Percentiles rank a stretch among this genome's conserved stretches.
Evolutionary conservation across 1,139 yeast genomes (phyloP).

Genomic region (Protomyces arabidopsidicola): DNA sequence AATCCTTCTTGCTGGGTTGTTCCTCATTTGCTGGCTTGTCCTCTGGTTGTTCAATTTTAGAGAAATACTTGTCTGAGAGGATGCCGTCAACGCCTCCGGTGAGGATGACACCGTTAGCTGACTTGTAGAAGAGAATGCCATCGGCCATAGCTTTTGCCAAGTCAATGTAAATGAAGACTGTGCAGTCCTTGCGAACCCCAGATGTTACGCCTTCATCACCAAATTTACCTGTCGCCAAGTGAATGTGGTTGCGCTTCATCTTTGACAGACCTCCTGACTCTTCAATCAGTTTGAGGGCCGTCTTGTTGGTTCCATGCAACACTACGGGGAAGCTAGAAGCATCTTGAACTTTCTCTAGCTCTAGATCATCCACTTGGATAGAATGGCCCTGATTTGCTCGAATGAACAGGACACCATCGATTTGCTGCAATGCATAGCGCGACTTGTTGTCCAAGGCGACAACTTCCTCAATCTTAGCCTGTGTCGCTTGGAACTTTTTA

Average conservation of each 20-base stretch:
- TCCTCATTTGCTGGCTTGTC: background rate
- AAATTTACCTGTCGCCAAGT: constrained; percentile 55
- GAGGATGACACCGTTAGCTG: constrained; percentile 71
- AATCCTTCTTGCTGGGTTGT: background rate
- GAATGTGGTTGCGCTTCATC: constrained; percentile 81
- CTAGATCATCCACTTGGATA: constrained; percentile 48
- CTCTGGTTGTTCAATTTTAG: constrained; percentile 36
- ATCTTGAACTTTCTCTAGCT: constrained; percentile 37
- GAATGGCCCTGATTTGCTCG: constrained; percentile 96
- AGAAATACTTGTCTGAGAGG: constrained; percentile 49
- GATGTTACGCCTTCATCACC: constrained; percentile 49
- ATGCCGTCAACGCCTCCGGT: constrained; percentile 57
- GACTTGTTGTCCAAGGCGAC: constrained; percentile 66
- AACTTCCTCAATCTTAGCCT: constrained; percentile 55
- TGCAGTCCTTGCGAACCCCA: constrained; percentile 64
- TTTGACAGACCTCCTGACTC: constrained; percentile 54
- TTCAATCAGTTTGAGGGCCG: constrained; percentile 45
- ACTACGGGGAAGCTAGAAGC: constrained; percentile 39
- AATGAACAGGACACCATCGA: constrained; percentile 44
- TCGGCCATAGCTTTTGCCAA: constrained; percentile 45
- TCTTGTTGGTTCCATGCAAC: constrained; percentile 75
- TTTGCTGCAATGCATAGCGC: constrained; percentile 50
- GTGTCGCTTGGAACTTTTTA: constrained; percentile 48
- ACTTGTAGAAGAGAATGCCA: constrained; percentile 56
- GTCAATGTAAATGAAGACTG: constrained; percentile 62